A percentile compares a stretch with the other conserved stretches of the same genome.
These are phyloP conservation scores for Alternaria ethzedia DNA, from an alignment of 2,329 filamentous ascomycete genomes.

Conservation along the genomic window DNA sequence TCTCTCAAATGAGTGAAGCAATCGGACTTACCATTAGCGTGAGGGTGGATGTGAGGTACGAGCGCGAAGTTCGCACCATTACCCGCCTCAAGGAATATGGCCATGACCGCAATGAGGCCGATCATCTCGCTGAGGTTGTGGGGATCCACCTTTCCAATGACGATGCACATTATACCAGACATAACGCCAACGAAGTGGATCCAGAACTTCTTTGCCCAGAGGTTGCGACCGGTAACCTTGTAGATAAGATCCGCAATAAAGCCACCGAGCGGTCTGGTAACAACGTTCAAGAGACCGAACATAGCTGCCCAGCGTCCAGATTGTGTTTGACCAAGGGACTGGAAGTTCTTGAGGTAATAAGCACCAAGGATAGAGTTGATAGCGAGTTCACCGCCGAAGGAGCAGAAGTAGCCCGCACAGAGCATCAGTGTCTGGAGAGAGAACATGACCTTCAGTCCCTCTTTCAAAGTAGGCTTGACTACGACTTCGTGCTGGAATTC, in stretches of 20 bases:
- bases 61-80: constrained; percentile 89
- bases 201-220: constrained; percentile 71
- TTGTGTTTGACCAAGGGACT: constrained; percentile 59
- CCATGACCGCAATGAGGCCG: constrained; percentile 76
- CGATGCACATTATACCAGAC: constrained; percentile 65
- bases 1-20: background rate
- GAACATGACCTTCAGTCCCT: constrained; percentile 66
- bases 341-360: constrained; percentile 66
- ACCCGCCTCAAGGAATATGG: constrained; percentile 81
- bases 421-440: constrained; percentile 64
- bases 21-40: constrained; percentile 70
- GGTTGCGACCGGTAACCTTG: constrained; percentile 51
- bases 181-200: constrained; percentile 63
- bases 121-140: constrained; percentile 70
- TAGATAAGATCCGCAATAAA: constrained; percentile 65
- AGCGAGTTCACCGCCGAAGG: constrained; percentile 66
- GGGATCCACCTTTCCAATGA: constrained; percentile 70
- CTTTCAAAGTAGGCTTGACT: constrained; percentile 65
- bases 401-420: constrained; percentile 64
- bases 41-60: constrained; percentile 84
- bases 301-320: constrained; percentile 71
- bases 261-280: constrained; percentile 71
- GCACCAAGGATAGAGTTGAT: constrained; percentile 67
- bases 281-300: constrained; percentile 76
- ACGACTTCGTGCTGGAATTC: constrained; percentile 67